phyloP scores from a whole-genome alignment of 202 grass and related monocot genomes.

The Zizania palustris region DNA sequence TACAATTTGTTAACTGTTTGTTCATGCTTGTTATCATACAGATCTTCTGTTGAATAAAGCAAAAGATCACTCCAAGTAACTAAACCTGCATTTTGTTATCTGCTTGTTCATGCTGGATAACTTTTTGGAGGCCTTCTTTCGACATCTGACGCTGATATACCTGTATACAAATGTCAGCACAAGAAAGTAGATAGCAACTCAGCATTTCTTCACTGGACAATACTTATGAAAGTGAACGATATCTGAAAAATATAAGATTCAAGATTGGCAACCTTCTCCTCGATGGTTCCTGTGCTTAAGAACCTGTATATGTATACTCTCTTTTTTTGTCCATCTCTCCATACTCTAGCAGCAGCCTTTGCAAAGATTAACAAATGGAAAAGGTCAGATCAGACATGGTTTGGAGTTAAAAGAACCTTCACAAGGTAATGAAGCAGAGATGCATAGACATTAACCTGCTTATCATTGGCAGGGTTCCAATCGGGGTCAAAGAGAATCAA shows the following conservation, averaged over 20 bases:
- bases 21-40: no score
- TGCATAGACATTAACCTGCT: conserved; percentile 68
- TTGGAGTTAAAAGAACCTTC: conserved; percentile 29
- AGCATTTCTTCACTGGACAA: conserved; percentile 32
- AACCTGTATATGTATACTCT: conserved; percentile 98
- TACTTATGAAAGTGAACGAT: conserved; percentile 14
- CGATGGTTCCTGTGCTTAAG: conserved; percentile 97
- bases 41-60: no score
- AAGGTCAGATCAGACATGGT: conserved; percentile 26
- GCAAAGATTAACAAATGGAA: conserved; percentile 38
- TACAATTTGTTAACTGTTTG: background rate
- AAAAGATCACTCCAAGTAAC: conserved; percentile 33
- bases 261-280: conserved; percentile 81
- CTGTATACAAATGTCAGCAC: conserved; percentile 43
- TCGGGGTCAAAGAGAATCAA: conserved; percentile 96
- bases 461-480: conserved; percentile 99
- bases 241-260: conserved; percentile 41
- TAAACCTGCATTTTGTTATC: conserved; percentile 65
- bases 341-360: conserved; percentile 99
- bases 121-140: conserved; percentile 94
- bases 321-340: conserved; percentile 99
- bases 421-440: conserved; percentile 28
- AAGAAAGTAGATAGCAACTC: conserved; percentile 32
- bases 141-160: conserved; percentile 99
- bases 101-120: conserved; percentile 84